Evolutionary conservation across 768 basidiomycete genomes (phyloP).

Genomic region (Lactifluus volemus): DNA sequence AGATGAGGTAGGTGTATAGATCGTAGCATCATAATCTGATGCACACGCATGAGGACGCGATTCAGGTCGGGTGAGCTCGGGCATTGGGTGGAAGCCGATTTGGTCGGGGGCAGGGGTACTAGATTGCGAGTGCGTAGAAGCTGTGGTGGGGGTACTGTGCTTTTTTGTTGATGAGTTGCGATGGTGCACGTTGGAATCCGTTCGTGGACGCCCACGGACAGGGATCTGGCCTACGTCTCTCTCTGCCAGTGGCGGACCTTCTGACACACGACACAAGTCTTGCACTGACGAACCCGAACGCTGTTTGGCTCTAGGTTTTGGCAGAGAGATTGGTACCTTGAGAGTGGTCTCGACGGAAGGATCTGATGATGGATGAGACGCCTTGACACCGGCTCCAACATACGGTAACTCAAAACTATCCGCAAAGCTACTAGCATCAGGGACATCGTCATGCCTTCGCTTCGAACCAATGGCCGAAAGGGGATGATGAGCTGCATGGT

Average conservation of each 20-base stretch:
- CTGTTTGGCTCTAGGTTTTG: slow-evolving; percentile 4
- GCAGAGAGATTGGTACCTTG: not conserved
- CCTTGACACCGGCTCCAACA: slow-evolving; percentile 29
- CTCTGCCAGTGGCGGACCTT: not conserved
- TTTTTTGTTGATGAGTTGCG: slow-evolving; percentile 8
- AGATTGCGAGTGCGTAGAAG: slow-evolving; percentile 7
- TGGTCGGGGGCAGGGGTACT: slow-evolving; percentile 10
- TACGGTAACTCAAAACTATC: slow-evolving; percentile 37
- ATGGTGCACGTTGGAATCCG: slow-evolving; percentile 1
- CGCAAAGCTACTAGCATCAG: slow-evolving; percentile 24
- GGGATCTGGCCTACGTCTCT: slow-evolving; percentile 7
- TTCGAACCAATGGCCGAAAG: slow-evolving; percentile 30
- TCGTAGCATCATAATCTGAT: slow-evolving; percentile 3
- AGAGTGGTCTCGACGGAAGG: not conserved
- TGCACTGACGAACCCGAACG: not conserved
- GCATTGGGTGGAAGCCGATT: not conserved
- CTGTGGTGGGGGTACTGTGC: not conserved
- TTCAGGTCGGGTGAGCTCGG: slow-evolving; percentile 7
- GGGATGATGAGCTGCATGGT: slow-evolving; percentile 12
- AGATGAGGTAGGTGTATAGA: slow-evolving; percentile 3
- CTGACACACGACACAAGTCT: slow-evolving; percentile 1
- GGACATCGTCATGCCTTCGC: slow-evolving; percentile 36
- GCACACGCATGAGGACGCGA: slow-evolving; percentile 1
- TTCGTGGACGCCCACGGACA: slow-evolving; percentile 14
- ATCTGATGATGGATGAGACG: not conserved